Evolutionary conservation across 305 asterid species (phyloP).

Genomic region (Caryopteris hybrid): DNA sequence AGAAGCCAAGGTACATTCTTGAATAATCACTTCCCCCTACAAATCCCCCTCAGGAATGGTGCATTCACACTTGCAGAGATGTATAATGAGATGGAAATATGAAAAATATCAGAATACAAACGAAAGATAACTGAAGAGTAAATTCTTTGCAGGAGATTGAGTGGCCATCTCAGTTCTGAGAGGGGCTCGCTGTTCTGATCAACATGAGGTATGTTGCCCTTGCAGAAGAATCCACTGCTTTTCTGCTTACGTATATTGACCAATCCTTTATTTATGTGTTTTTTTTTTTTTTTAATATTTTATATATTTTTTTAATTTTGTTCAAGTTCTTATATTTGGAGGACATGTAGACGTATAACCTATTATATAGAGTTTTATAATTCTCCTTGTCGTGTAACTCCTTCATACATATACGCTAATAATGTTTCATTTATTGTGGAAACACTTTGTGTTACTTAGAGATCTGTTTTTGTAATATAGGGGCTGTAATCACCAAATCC

Average conservation of each 20-base stretch:
- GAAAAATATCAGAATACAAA: neutral
- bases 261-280: neutral
- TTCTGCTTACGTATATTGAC: neutral
- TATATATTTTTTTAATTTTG: neutral
- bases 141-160: constrained; percentile 32
- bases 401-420: neutral
- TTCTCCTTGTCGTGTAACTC: neutral
- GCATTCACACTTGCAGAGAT: neutral
- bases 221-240: neutral
- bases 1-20: constrained; percentile 38
- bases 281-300: neutral
- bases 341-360: neutral
- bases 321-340: neutral
- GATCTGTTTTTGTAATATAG: constrained; percentile 4
- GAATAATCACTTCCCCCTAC: neutral
- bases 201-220: constrained; percentile 22
- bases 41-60: neutral
- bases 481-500: constrained; percentile 9
- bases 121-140: neutral
- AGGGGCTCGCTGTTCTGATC: constrained; percentile 27
- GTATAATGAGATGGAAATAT: neutral
- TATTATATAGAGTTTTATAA: neutral
- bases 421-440: neutral
- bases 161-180: constrained; percentile 32
- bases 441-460: neutral